A percentile compares a stretch with the other conserved stretches of the same genome.
Evolutionary conservation across 352 stramenopile genomes (phyloP).

Genomic region (Globisporangium paroecandrum): DNA sequence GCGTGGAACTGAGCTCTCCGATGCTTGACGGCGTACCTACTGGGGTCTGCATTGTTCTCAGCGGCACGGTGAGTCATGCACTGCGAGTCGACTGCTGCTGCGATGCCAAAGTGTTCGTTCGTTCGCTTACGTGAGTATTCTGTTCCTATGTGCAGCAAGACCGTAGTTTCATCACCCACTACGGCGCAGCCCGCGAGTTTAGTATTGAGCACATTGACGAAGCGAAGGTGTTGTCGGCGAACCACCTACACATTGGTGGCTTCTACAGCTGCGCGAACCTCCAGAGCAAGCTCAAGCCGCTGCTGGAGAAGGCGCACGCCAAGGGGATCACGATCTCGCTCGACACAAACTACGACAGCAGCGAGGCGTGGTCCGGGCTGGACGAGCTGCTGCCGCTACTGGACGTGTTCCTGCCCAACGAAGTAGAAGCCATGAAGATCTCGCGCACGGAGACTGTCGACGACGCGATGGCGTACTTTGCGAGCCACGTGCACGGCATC

Average conservation of each 20-base stretch:
- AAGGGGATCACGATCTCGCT: conserved; percentile 74
- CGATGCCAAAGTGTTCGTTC: background rate
- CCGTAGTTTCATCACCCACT: conserved; percentile 82
- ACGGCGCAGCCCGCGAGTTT: conserved; percentile 63
- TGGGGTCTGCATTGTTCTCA: conserved; percentile 79
- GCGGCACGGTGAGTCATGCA: conserved; percentile 36
- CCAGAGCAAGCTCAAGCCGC: conserved; percentile 48
- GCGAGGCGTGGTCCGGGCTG: conserved; percentile 59
- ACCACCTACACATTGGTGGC: conserved; percentile 77
- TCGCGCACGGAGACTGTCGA: conserved; percentile 43
- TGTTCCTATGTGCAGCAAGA: conserved; percentile 38
- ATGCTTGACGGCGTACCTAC: conserved; percentile 39
- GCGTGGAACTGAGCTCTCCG: conserved; percentile 45
- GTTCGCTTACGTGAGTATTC: background rate
- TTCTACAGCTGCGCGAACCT: conserved; percentile 78
- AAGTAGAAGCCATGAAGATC: conserved; percentile 76
- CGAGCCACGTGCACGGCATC: conserved; percentile 34
- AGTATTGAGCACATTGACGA: conserved; percentile 68
- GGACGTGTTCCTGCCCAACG: conserved; percentile 83
- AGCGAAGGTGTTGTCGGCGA: conserved; percentile 43
- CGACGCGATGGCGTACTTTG: conserved; percentile 52
- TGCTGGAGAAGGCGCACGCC: conserved; percentile 52
- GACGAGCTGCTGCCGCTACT: conserved; percentile 62
- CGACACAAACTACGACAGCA: conserved; percentile 83
- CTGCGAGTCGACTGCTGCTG: background rate